Evolutionary conservation across 352 stramenopile species (phyloP).

Genomic region (Phytophthora podocarpi): DNA sequence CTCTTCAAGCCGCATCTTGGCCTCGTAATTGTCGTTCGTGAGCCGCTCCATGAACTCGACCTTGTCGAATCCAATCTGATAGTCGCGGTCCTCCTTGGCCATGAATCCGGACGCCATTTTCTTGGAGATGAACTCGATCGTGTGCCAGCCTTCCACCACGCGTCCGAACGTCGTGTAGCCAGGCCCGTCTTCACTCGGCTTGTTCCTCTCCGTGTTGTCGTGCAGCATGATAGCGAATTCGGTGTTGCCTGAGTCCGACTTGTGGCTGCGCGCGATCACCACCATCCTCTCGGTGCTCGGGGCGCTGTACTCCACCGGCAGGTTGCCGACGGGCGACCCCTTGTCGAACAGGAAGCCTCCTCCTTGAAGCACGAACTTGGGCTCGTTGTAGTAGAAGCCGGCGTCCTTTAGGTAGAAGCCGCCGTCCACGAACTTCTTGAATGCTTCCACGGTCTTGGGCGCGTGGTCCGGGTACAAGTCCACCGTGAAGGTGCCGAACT

Average conservation of each 20-base stretch:
- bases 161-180: conserved; percentile 85
- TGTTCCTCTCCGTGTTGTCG: conserved; percentile 78
- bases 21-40: conserved; percentile 63
- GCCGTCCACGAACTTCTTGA: conserved; percentile 64
- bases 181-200: conserved; percentile 60
- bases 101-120: conserved; percentile 75
- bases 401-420: conserved; percentile 77
- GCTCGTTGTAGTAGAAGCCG: conserved; percentile 88
- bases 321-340: conserved; percentile 62
- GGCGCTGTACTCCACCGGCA: conserved; percentile 84
- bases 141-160: conserved; percentile 80
- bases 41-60: conserved; percentile 69
- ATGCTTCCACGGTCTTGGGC: conserved; percentile 73
- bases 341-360: conserved; percentile 79
- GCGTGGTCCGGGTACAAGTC: conserved; percentile 83
- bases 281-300: conserved; percentile 84
- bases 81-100: conserved; percentile 65
- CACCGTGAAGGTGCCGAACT: conserved; percentile 77
- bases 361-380: conserved; percentile 79
- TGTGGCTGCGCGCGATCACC: conserved; percentile 74
- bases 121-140: conserved; percentile 74
- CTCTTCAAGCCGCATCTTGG: conserved; percentile 68
- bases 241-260: conserved; percentile 71
- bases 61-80: conserved; percentile 73
- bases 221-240: conserved; percentile 89